These are phyloP conservation scores for Poa pratensis DNA, from an alignment of 176 grass and related monocot genomes.

Conservation along the genomic window DNA sequence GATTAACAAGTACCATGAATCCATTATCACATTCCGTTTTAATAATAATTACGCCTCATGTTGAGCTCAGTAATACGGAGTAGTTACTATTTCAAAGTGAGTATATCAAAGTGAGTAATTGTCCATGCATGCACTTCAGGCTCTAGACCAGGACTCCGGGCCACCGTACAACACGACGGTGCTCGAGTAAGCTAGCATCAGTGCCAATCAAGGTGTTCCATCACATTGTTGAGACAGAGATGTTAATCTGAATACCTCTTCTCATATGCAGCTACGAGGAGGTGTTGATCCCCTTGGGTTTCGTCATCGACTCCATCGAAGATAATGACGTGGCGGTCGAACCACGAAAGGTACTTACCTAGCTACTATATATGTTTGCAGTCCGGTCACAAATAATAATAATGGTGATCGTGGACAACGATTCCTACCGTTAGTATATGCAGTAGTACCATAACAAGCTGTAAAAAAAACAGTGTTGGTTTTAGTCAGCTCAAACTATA, in stretches of 20 bases:
- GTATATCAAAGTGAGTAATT: too few species aligned
- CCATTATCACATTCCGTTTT: background rate
- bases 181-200: background rate
- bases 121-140: background rate
- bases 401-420: background rate
- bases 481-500: background rate
- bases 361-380: background rate
- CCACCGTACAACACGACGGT: slow-evolving; percentile 10
- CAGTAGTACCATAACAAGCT: background rate
- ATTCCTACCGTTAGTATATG: background rate
- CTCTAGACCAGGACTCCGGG: background rate
- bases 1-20: background rate
- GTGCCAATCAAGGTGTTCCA: background rate
- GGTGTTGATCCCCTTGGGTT: slow-evolving; percentile 52
- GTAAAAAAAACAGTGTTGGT: background rate
- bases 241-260: background rate
- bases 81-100: background rate
- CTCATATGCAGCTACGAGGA: slow-evolving; percentile 43
- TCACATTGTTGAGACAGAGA: background rate
- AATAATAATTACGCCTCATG: background rate
- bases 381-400: background rate
- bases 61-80: background rate
- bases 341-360: slow-evolving; percentile 41
- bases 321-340: slow-evolving; percentile 59
- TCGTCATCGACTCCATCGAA: slow-evolving; percentile 32